These are phyloP conservation scores for Adiantum capillusveneris DNA, from an alignment of 75 land plant genomes.

Conservation along the genomic window DNA sequence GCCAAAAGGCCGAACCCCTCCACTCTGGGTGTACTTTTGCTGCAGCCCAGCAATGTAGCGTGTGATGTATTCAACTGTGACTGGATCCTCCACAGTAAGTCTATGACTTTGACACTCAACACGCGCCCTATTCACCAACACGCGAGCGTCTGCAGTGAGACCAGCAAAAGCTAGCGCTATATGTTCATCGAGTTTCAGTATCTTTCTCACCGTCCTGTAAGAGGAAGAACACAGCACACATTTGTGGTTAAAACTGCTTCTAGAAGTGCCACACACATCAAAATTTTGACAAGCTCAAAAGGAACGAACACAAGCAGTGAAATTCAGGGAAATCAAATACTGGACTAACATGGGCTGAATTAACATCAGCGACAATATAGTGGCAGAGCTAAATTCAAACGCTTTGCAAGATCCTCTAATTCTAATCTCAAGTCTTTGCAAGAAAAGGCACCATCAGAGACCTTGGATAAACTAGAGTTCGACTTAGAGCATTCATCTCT, in stretches of 20 bases:
- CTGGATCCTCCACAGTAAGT: conserved; percentile 95
- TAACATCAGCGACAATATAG: too few relatives aligned
- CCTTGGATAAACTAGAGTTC: too few relatives aligned
- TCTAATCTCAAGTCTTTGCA: too few relatives aligned
- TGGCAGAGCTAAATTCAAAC: too few relatives aligned
- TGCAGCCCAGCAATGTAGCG: conserved; percentile 94
- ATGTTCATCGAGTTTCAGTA: conserved; percentile 78
- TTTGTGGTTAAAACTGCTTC: background rate
- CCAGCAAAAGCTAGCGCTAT: conserved; percentile 95
- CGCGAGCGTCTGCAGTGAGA: conserved; percentile 95
- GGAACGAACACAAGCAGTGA: background rate
- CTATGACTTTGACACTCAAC: conserved; percentile 95
- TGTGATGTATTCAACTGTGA: conserved; percentile 93
- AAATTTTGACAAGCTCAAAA: background rate
- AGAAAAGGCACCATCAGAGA: too few relatives aligned
- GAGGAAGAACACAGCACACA: background rate
- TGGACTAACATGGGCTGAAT: too few relatives aligned
- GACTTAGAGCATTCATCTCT: too few relatives aligned
- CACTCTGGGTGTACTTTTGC: conserved; percentile 98
- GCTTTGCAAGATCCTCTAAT: too few relatives aligned
- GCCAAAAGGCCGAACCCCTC: conserved; percentile 97
- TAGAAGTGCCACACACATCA: background rate
- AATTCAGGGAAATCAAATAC: too few relatives aligned
- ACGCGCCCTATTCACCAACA: conserved; percentile 76
- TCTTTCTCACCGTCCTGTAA: conserved; percentile 72